These are phyloP conservation scores for Phytophthora brassicae DNA, from an alignment of 352 stramenopile species.

Conservation along the genomic window DNA sequence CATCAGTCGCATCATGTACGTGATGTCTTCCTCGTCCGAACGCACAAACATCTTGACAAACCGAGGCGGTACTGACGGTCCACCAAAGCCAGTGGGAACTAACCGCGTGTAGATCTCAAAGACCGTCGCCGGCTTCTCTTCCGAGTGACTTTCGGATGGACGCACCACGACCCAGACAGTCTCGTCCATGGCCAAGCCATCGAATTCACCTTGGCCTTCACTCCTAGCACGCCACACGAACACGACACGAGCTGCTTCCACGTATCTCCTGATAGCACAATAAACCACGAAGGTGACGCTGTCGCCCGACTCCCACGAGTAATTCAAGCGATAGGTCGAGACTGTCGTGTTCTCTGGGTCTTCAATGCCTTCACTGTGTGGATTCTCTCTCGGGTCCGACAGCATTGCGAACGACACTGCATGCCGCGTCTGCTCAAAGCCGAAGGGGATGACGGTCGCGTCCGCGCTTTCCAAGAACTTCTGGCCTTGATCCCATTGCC, in stretches of 20 bases:
- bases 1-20: slow-evolving; percentile 28
- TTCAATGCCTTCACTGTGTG: slow-evolving; percentile 19
- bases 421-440: slow-evolving; percentile 19
- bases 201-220: slow-evolving; percentile 41
- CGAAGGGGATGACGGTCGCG: slow-evolving; percentile 21
- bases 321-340: slow-evolving; percentile 23
- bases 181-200: slow-evolving; percentile 50
- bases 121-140: slow-evolving; percentile 19
- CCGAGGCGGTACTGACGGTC: slow-evolving; percentile 15
- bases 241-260: slow-evolving; percentile 45
- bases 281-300: slow-evolving; percentile 22
- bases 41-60: slow-evolving; percentile 31
- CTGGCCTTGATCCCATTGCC: slow-evolving; percentile 16
- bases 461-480: slow-evolving; percentile 29
- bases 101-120: slow-evolving; percentile 28
- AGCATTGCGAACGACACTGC: slow-evolving; percentile 22
- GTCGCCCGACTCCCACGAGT: slow-evolving; percentile 28
- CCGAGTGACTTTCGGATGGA: slow-evolving; percentile 10
- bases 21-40: slow-evolving; percentile 31
- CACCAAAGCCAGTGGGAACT: slow-evolving; percentile 25
- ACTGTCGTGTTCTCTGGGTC: slow-evolving; percentile 21
- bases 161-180: slow-evolving; percentile 48
- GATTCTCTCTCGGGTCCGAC: slow-evolving; percentile 22
- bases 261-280: slow-evolving; percentile 45
- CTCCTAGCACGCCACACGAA: slow-evolving; percentile 50